Conservation (phyloP, 257 asterid species). For the Scutellaria barbata region DNA sequence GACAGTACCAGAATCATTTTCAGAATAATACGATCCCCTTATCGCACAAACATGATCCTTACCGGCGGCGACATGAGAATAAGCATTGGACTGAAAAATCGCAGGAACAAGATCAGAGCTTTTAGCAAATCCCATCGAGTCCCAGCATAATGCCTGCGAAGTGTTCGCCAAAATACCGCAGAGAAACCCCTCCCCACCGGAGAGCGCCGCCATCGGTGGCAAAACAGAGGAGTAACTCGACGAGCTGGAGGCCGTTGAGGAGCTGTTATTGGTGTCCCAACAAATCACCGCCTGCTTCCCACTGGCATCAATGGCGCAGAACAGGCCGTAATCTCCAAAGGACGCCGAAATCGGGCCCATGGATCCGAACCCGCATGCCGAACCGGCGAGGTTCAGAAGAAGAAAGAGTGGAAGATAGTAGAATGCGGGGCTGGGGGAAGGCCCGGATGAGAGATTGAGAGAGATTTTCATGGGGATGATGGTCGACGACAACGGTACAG, state of each 20-base stretch:
- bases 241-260: conserved; percentile 42
- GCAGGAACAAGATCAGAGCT: conserved; percentile 74
- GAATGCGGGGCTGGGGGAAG: conserved; percentile 20
- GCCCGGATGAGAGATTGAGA: conserved; percentile 15
- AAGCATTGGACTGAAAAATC: conserved; percentile 48
- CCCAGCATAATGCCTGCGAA: conserved; percentile 84
- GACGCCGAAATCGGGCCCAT: conserved; percentile 90
- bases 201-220: conserved; percentile 78
- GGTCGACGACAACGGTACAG: background rate
- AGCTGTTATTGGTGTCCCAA: conserved; percentile 64
- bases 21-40: conserved; percentile 72
- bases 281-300: conserved; percentile 90
- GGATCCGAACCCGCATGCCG: conserved; percentile 74
- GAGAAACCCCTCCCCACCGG: conserved; percentile 83
- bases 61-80: conserved; percentile 80
- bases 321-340: conserved; percentile 63
- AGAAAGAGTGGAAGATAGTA: conserved; percentile 28
- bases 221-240: conserved; percentile 45
- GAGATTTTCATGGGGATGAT: conserved; percentile 35
- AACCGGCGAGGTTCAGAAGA: conserved; percentile 40
- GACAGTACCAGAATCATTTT: conserved; percentile 59
- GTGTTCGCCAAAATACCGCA: conserved; percentile 80
- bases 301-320: conserved; percentile 95
- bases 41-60: conserved; percentile 81
- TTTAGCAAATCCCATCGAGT: conserved; percentile 41